These are phyloP conservation scores for Heliamphora exappendiculata DNA, from an alignment of 148 eudicot genomes.

Conservation along the genomic window DNA sequence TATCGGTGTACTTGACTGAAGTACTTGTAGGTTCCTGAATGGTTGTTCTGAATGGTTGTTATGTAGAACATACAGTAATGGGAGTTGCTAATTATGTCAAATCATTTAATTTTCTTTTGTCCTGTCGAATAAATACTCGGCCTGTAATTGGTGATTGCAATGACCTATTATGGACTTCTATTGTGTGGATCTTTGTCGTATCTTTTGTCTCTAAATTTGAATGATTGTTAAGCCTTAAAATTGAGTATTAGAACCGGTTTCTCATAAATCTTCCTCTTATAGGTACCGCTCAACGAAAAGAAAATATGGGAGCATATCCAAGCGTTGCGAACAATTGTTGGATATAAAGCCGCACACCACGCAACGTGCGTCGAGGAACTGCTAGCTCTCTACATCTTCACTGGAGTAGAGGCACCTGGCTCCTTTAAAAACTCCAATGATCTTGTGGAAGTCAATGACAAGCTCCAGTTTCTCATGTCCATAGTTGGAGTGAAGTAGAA, in stretches of 20 bases:
- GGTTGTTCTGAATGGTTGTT: neutral
- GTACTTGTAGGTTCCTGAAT: neutral
- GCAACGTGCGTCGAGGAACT: conserved; percentile 48
- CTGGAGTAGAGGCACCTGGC: conserved; percentile 70
- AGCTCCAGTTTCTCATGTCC: conserved; percentile 65
- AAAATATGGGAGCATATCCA: conserved; percentile 54
- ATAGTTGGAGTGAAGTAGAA: conserved; percentile 53
- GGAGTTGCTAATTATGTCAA: neutral
- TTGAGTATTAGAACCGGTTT: neutral
- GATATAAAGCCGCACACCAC: conserved; percentile 39
- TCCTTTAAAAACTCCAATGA: conserved; percentile 25
- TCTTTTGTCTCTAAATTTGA: neutral
- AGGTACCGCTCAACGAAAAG: conserved; percentile 32
- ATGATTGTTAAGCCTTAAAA: neutral
- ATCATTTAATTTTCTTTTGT: neutral
- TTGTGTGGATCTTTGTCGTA: neutral
- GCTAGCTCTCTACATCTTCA: conserved; percentile 61
- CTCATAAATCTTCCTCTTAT: conserved; percentile 5
- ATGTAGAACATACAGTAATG: neutral
- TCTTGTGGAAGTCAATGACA: conserved; percentile 32
- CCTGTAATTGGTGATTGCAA: neutral
- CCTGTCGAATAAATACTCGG: neutral
- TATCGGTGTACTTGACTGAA: neutral
- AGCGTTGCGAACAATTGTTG: conserved; percentile 55
- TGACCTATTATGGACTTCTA: neutral